Percentiles rank a stretch among this genome's conserved stretches.
phyloP scores from a whole-genome alignment of 2,329 filamentous ascomycete species.

The Stagonosporopsis tanaceti region DNA sequence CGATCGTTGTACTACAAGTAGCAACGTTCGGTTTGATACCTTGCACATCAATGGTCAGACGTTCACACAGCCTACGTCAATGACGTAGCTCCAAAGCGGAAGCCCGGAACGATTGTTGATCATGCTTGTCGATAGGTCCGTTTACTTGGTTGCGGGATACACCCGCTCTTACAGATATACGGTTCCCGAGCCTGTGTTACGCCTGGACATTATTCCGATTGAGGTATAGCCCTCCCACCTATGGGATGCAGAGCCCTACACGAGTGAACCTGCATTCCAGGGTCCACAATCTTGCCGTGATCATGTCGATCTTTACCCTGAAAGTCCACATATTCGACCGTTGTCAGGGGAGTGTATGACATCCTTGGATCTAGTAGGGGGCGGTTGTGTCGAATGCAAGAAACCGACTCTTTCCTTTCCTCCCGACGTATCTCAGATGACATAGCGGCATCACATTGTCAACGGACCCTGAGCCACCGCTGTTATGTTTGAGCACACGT shows the following conservation, averaged over 20 bases:
- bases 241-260: conserved; percentile 1
- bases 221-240: conserved; percentile 3
- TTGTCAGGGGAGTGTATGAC: conserved; percentile 13
- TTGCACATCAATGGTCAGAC: neutral
- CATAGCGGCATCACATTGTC: conserved; percentile 19
- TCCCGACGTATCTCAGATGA: conserved; percentile 21
- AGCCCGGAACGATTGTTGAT: neutral
- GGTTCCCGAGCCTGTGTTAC: conserved; percentile 12
- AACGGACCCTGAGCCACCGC: conserved; percentile 15
- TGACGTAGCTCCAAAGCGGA: neutral
- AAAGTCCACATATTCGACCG: conserved; percentile 6
- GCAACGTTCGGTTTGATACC: neutral
- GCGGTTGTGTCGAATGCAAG: conserved; percentile 11
- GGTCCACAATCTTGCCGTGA: conserved; percentile 15
- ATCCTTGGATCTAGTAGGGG: neutral
- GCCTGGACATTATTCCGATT: neutral
- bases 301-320: conserved; percentile 4
- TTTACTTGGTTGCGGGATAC: conserved; percentile 8
- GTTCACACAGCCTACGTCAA: neutral
- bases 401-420: conserved; percentile 16
- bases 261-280: conserved; percentile 16
- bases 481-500: conserved; percentile 9
- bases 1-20: neutral
- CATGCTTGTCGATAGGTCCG: neutral
- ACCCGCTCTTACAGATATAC: conserved; percentile 10